Evolutionary conservation across 2,329 filamentous ascomycete species (phyloP).

Genomic region (Simplicillium aogashimaense): DNA sequence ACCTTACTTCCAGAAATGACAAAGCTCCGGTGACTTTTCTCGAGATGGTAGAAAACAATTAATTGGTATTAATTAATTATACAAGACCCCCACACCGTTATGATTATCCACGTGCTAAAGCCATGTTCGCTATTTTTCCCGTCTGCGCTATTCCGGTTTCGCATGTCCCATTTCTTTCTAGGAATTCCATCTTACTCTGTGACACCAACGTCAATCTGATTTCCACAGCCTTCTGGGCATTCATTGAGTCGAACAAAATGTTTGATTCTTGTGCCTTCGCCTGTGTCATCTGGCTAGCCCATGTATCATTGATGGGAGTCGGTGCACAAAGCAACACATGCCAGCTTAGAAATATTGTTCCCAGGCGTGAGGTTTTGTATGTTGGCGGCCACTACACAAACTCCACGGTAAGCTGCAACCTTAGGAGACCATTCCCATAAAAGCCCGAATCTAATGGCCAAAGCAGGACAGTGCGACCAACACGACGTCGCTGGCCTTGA

Average conservation of each 20-base stretch:
- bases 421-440: not conserved
- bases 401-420: slow-evolving; percentile 7
- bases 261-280: slow-evolving; percentile 6
- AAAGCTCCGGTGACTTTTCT: too few relatives aligned
- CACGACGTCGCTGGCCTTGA: slow-evolving; percentile 10
- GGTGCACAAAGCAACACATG: slow-evolving; percentile 7
- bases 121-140: too few relatives aligned
- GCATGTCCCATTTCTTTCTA: too few relatives aligned
- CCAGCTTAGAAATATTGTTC: slow-evolving; percentile 8
- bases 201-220: too few relatives aligned
- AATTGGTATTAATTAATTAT: too few relatives aligned
- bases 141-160: too few relatives aligned
- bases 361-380: slow-evolving; percentile 16
- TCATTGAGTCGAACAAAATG: slow-evolving; percentile 1
- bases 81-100: too few relatives aligned
- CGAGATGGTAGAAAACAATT: too few relatives aligned
- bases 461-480: slow-evolving; percentile 8
- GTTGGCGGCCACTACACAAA: slow-evolving; percentile 16
- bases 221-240: not conserved
- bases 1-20: too few relatives aligned
- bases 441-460: slow-evolving; percentile 4
- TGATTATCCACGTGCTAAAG: too few relatives aligned
- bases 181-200: too few relatives aligned
- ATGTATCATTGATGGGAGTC: slow-evolving; percentile 7
- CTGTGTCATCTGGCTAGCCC: slow-evolving; percentile 7